A percentile compares a stretch with the other conserved stretches of the same genome.
Conservation (phyloP, 805 yeast species). For the Cephaloascus fragrans region DNA sequence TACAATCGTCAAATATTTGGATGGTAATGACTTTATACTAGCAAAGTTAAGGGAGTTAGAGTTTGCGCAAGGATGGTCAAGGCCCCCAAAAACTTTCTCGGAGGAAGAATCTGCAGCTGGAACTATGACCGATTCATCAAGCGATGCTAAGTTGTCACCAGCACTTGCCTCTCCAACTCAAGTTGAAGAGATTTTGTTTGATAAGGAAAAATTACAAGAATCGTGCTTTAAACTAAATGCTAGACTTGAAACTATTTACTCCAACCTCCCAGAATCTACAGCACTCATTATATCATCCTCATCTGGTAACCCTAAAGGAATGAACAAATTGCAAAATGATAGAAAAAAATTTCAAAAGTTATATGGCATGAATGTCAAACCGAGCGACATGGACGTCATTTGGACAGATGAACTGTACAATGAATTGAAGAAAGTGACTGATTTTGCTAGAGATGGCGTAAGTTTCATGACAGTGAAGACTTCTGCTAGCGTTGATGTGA, state of each 20-base stretch:
- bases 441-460: conserved; percentile 50
- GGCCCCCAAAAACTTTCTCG: not conserved
- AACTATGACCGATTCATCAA: no score
- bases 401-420: conserved; percentile 45
- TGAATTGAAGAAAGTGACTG: conserved; percentile 35
- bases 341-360: conserved; percentile 32
- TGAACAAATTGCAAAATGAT: conserved; percentile 33
- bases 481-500: conserved; percentile 1
- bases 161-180: no score
- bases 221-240: conserved; percentile 25
- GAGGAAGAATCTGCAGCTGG: not conserved
- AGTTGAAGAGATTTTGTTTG: not conserved
- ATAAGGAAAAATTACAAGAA: conserved; percentile 1
- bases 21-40: conserved; percentile 38
- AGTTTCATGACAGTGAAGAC: conserved; percentile 42
- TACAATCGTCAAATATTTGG: conserved; percentile 21
- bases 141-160: no score
- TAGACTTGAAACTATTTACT: conserved; percentile 39
- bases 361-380: conserved; percentile 28
- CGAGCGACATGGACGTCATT: conserved; percentile 30
- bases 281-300: conserved; percentile 54
- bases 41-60: conserved; percentile 54
- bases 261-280: conserved; percentile 46
- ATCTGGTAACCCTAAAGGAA: conserved; percentile 45
- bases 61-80: conserved; percentile 10